Conservation (phyloP, 2,329 filamentous ascomycete genomes). For the Penicillium verrucosum region DNA sequence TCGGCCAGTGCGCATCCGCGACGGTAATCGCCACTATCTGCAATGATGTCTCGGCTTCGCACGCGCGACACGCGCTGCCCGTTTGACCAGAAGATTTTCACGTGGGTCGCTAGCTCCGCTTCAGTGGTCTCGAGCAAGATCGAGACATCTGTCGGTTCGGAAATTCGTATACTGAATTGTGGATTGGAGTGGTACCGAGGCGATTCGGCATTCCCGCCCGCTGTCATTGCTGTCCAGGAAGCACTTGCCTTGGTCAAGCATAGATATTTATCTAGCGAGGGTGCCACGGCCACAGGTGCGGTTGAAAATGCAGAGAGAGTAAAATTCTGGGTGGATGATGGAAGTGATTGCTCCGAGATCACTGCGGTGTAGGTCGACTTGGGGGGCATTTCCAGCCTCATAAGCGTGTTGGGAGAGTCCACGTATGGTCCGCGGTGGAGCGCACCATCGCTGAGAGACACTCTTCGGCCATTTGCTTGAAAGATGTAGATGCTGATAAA, state of each 20-base stretch:
- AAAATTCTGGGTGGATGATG: conserved; percentile 72
- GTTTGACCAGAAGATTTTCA: conserved; percentile 76
- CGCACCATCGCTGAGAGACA: conserved; percentile 70
- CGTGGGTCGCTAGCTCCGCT: conserved; percentile 70
- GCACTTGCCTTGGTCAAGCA: conserved; percentile 59
- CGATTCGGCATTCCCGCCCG: conserved; percentile 78
- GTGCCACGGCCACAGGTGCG: conserved; percentile 57
- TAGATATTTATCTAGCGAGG: conserved; percentile 60
- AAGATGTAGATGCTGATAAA: conserved; percentile 89
- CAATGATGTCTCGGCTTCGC: conserved; percentile 70
- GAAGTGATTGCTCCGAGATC: conserved; percentile 74
- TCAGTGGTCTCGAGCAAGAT: conserved; percentile 69
- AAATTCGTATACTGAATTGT: conserved; percentile 66
- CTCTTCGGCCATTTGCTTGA: conserved; percentile 64
- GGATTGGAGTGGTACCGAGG: conserved; percentile 80
- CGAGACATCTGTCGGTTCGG: conserved; percentile 61
- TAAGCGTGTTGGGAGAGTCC: conserved; percentile 86
- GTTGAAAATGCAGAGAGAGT: conserved; percentile 80
- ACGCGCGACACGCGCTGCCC: conserved; percentile 69
- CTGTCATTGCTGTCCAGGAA: conserved; percentile 73
- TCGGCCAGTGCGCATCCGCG: conserved; percentile 72
- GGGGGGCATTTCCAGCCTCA: conserved; percentile 64
- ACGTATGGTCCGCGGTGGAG: conserved; percentile 79
- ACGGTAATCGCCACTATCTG: conserved; percentile 84
- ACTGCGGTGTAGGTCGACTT: conserved; percentile 60